Conservation (phyloP, 2,329 filamentous ascomycete genomes). For the Colletotrichum liriopes region DNA sequence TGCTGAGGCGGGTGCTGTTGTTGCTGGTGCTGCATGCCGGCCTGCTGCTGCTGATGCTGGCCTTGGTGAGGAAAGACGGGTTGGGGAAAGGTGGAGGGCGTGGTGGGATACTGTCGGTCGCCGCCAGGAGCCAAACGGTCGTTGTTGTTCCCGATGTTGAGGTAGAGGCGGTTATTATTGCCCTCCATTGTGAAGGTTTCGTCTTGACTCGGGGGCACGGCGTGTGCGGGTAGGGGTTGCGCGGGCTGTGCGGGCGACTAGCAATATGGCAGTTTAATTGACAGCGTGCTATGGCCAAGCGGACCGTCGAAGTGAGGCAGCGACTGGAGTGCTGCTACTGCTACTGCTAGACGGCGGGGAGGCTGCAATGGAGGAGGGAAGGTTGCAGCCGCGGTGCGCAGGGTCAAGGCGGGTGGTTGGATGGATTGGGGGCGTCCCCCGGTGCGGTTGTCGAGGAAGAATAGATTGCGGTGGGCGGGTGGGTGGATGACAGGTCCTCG, state of each 20-base stretch:
- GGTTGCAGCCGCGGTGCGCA: conserved; percentile 38
- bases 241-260: conserved; percentile 32
- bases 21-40: conserved; percentile 49
- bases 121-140: conserved; percentile 72
- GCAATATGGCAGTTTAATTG: conserved; percentile 37
- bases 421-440: conserved; percentile 32
- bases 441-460: conserved; percentile 32
- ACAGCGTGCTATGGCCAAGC: conserved; percentile 21
- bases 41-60: conserved; percentile 56
- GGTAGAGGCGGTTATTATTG: conserved; percentile 74
- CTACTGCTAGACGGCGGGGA: conserved; percentile 26
- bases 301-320: conserved; percentile 15
- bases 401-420: conserved; percentile 41
- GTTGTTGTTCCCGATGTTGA: conserved; percentile 78
- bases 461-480: conserved; percentile 41
- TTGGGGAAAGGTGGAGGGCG: conserved; percentile 96
- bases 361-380: conserved; percentile 25
- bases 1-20: conserved; percentile 52
- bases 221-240: conserved; percentile 27
- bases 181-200: conserved; percentile 62
- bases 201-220: conserved; percentile 32
- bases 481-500: conserved; percentile 23
- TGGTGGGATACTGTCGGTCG: conserved; percentile 85
- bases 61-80: conserved; percentile 74
- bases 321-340: conserved; percentile 14